phyloP scores from a whole-genome alignment of 2,329 filamentous ascomycete genomes.

The Leptodontidium sp. region DNA sequence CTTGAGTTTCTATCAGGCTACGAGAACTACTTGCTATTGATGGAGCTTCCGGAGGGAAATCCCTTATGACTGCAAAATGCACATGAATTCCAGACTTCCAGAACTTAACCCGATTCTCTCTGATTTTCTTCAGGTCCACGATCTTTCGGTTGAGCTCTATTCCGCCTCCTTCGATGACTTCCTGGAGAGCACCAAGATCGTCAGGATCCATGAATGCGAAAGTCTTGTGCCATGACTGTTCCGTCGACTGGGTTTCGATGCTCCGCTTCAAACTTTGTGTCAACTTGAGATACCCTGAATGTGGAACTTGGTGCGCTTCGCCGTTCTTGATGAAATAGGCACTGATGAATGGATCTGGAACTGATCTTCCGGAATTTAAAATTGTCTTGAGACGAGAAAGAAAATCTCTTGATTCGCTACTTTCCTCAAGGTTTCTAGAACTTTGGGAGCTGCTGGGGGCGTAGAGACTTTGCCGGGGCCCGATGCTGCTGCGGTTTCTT shows the following conservation, averaged over 20 bases:
- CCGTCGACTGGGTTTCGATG: background rate
- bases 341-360: background rate
- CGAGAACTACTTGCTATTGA: background rate
- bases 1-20: too few species aligned
- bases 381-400: too few species aligned
- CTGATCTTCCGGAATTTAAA: background rate
- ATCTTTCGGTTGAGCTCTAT: background rate
- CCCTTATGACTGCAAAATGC: background rate
- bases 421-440: too few species aligned
- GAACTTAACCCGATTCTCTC: background rate
- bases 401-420: too few species aligned
- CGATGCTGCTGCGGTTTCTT: too few species aligned
- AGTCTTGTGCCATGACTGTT: background rate
- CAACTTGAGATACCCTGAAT: background rate
- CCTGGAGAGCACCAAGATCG: background rate
- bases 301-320: background rate
- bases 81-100: background rate
- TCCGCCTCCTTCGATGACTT: background rate
- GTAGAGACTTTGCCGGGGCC: too few species aligned
- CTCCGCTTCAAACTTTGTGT: background rate
- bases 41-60: background rate
- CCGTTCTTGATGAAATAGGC: background rate
- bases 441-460: too few species aligned
- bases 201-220: constrained; percentile 1
- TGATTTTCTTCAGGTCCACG: background rate